phyloP scores from a whole-genome alignment of 495 filamentous ascomycete genomes.

The Umbilicaria muhlenbergii region DNA sequence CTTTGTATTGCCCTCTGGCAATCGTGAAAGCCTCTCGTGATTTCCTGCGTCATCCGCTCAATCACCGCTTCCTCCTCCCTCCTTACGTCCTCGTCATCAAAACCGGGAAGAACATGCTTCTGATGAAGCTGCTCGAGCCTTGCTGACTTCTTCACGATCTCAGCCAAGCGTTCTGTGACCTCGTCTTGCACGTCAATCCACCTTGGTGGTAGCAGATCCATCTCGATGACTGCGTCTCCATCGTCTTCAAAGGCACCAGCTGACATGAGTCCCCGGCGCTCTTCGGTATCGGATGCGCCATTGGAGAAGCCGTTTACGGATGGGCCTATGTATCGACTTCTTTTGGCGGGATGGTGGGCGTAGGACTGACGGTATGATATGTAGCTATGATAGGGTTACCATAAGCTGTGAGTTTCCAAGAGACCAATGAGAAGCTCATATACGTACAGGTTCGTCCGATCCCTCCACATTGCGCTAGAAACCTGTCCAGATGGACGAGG shows the following conservation, averaged over 20 bases:
- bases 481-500: too few species aligned
- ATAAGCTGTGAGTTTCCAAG: slow-evolving; percentile 6
- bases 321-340: slow-evolving; percentile 49
- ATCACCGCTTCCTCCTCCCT: slow-evolving; percentile 73
- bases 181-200: slow-evolving; percentile 95
- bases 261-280: slow-evolving; percentile 79
- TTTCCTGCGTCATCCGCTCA: slow-evolving; percentile 75
- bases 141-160: slow-evolving; percentile 67
- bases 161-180: slow-evolving; percentile 65
- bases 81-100: slow-evolving; percentile 85
- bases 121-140: slow-evolving; percentile 84
- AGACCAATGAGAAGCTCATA: neutral
- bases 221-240: slow-evolving; percentile 92
- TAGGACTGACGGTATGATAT: slow-evolving; percentile 99
- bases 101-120: slow-evolving; percentile 92
- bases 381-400: slow-evolving; percentile 40
- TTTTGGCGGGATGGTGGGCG: slow-evolving; percentile 82
- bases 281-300: slow-evolving; percentile 43
- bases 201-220: slow-evolving; percentile 88
- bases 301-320: slow-evolving; percentile 60
- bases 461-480: slow-evolving; percentile 66
- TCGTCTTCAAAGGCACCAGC: slow-evolving; percentile 64
- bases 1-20: slow-evolving; percentile 79
- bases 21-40: slow-evolving; percentile 75
- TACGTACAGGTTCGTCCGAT: slow-evolving; percentile 89